These are phyloP conservation scores for Nannizziopsis barbatae DNA, from an alignment of 2,329 filamentous ascomycete genomes.

Conservation along the genomic window DNA sequence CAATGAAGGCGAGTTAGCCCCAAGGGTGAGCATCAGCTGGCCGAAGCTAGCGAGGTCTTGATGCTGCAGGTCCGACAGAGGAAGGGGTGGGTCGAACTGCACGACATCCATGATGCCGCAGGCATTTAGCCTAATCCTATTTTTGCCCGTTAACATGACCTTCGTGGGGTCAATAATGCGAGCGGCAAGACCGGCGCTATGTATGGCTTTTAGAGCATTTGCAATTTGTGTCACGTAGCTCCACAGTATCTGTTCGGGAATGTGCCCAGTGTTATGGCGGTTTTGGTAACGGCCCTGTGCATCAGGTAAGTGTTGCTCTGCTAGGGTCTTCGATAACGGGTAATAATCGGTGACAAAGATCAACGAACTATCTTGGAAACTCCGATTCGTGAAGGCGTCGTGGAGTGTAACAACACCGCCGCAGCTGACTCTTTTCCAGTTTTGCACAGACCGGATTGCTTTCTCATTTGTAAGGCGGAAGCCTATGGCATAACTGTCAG, in stretches of 20 bases:
- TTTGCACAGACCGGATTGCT: slow-evolving; percentile 72
- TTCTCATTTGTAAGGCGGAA: slow-evolving; percentile 82
- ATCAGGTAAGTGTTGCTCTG: slow-evolving; percentile 56
- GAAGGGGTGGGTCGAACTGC: slow-evolving; percentile 60
- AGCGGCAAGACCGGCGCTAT: slow-evolving; percentile 68
- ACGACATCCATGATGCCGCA: slow-evolving; percentile 86
- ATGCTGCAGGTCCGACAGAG: slow-evolving; percentile 66
- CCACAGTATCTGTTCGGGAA: slow-evolving; percentile 73
- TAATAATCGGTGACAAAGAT: slow-evolving; percentile 92
- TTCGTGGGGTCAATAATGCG: slow-evolving; percentile 79
- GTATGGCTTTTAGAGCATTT: slow-evolving; percentile 76
- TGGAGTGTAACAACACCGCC: slow-evolving; percentile 75
- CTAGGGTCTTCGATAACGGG: slow-evolving; percentile 77
- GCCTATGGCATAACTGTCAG: slow-evolving; percentile 36
- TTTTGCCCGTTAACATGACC: slow-evolving; percentile 80
- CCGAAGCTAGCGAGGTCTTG: slow-evolving; percentile 81
- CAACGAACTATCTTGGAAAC: slow-evolving; percentile 88
- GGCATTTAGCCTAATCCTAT: slow-evolving; percentile 74
- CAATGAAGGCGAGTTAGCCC: slow-evolving; percentile 52
- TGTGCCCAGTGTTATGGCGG: slow-evolving; percentile 37
- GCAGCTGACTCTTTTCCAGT: slow-evolving; percentile 78
- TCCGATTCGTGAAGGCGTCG: slow-evolving; percentile 85
- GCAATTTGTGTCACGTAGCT: slow-evolving; percentile 85
- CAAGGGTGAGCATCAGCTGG: slow-evolving; percentile 69
- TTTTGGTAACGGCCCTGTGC: slow-evolving; percentile 32